Base-by-base conservation (phyloP, 306 rosid species). In the Lablab purpureus region DNA sequence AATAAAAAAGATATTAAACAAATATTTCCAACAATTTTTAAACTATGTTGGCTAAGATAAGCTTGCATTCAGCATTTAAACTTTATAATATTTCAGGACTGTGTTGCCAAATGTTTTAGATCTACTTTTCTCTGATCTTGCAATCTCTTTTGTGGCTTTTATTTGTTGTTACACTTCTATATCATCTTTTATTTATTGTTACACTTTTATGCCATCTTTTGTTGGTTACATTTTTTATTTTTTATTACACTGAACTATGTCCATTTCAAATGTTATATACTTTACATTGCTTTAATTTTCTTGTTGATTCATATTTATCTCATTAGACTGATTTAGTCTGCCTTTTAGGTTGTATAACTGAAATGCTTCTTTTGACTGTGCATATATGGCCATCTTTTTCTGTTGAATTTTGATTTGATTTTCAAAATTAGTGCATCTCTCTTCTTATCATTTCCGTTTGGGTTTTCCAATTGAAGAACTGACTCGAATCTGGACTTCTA, bases 381-480 rank as follows among this genome's bases (percentile, higher is more conserved):
- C 43, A 25, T 54, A n/a, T n/a, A n/a, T 43, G 27, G 5, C 27
- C 2, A 28, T 27, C 22, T 28, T 59, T 46, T 37, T 37, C n/a
- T 18, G 27, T 14, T 17, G 34, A 32, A 52, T 13, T 6, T 19
- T 49, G 41, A n/a, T 47, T 25, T 71, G 49, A 50, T 55, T 22
- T 62, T 63, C 19, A 36, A 51, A 63, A 50, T 64, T 56, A 73
- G 46, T 62, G 10, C 72, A 27, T 60, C 6, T 43, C 12, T 25
- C 9, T 62, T 21, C 19, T 43, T 65, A 27, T 15, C 78, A 6
- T 34, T 47, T 77, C 51, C 60, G 47, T 49, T 22, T 74, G 36
- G 43, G 56, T 51, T 79, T 87, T 55, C 32, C n/a, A 49, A 41
- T 50, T 55, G 71, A 62, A 64, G 25, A 68, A 82, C 84, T 73